These are phyloP conservation scores for Bacterosira constricta DNA, from an alignment of 108 stramenopile species.

Conservation along the genomic window DNA sequence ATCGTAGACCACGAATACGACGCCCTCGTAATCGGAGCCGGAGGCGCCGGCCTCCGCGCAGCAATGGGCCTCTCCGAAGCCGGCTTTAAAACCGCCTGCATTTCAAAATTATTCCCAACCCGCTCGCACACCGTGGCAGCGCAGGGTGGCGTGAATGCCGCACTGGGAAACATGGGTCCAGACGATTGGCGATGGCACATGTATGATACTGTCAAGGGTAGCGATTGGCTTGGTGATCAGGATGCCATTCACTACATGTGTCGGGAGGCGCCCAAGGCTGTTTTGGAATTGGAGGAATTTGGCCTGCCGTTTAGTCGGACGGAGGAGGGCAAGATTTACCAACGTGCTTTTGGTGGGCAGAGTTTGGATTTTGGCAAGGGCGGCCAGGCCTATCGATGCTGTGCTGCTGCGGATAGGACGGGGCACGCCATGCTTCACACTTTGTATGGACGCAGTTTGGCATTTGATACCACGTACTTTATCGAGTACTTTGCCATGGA, in stretches of 20 bases:
- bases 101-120: conserved; percentile 99
- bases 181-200: conserved; percentile 99
- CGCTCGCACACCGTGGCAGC: conserved; percentile 99
- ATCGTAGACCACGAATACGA: conserved; percentile 98
- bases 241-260: conserved; percentile 99
- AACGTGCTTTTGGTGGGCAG: conserved; percentile 99
- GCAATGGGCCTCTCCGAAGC: conserved; percentile 98
- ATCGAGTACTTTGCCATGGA: conserved; percentile 99
- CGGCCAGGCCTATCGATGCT: conserved; percentile 96
- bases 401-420: conserved; percentile 98
- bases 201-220: conserved; percentile 99
- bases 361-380: conserved; percentile 97
- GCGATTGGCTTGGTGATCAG: conserved; percentile 99
- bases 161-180: conserved; percentile 92
- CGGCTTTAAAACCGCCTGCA: conserved; percentile 99
- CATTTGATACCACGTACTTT: conserved; percentile 99
- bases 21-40: conserved; percentile 98
- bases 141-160: conserved; percentile 99
- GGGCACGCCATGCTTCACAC: conserved; percentile 99
- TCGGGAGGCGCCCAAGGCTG: conserved; percentile 96
- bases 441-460: conserved; percentile 97
- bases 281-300: conserved; percentile 96
- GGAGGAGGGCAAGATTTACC: conserved; percentile 99
- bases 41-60: conserved; percentile 96
- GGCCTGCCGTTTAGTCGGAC: conserved; percentile 94